Conservation (phyloP, 1,284 basidiomycete species). For the Malassezia yamatoensis region DNA sequence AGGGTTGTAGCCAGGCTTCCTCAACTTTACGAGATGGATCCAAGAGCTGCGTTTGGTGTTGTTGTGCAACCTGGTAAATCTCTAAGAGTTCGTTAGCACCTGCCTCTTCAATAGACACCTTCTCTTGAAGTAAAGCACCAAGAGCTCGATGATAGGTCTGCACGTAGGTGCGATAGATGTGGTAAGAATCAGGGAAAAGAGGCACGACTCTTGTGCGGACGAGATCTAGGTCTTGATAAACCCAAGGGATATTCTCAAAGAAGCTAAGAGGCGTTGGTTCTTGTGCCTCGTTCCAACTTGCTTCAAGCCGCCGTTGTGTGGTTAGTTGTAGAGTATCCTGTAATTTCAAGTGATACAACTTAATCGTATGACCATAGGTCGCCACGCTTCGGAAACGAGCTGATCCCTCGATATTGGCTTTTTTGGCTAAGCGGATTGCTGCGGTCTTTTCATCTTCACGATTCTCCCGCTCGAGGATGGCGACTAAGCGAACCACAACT, state of each 20-base stretch:
- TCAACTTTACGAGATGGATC: constrained; percentile 59
- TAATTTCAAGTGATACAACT: constrained; percentile 88
- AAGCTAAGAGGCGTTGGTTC: constrained; percentile 56
- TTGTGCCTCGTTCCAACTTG: constrained; percentile 55
- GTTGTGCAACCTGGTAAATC: constrained; percentile 84
- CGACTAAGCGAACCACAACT: constrained; percentile 80
- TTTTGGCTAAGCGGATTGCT: constrained; percentile 87
- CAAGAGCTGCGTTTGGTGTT: constrained; percentile 80
- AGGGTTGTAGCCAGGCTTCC: constrained; percentile 54
- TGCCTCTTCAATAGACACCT: constrained; percentile 62
- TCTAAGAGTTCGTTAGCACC: constrained; percentile 76
- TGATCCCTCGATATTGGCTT: constrained; percentile 58
- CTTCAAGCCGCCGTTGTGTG: constrained; percentile 64
- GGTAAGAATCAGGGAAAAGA: constrained; percentile 84
- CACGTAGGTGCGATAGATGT: constrained; percentile 72
- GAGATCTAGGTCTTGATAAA: constrained; percentile 86
- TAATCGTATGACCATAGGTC: constrained; percentile 67
- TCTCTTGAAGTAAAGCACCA: constrained; percentile 62
- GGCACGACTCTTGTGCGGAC: constrained; percentile 76
- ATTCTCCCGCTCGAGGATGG: constrained; percentile 87
- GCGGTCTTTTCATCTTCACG: constrained; percentile 90
- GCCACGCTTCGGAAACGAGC: constrained; percentile 36
- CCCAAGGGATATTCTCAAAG: constrained; percentile 60
- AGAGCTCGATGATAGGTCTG: constrained; percentile 87
- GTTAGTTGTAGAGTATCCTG: constrained; percentile 69